phyloP scores from a whole-genome alignment of 257 asterid genomes.

The Leonotis leonurus region DNA sequence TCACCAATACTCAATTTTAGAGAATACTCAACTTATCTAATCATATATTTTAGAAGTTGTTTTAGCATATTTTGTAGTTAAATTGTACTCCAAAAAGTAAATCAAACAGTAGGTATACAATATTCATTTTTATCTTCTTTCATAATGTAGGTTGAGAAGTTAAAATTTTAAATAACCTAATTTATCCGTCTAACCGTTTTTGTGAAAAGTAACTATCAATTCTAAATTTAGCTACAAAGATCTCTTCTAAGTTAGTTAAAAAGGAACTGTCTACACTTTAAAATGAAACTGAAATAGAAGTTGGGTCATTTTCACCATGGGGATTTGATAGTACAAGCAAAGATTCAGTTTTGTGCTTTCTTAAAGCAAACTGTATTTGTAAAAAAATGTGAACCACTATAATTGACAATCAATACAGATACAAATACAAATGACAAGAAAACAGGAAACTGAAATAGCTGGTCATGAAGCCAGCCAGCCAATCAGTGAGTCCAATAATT shows the following conservation, averaged over 20 bases:
- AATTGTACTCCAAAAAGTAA: no score
- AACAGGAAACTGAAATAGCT: background rate
- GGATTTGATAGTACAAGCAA: background rate
- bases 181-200: background rate
- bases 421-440: background rate
- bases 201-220: no score
- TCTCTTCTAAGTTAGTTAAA: no score
- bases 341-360: background rate
- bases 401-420: background rate
- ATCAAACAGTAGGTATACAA: no score
- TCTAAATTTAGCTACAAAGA: no score
- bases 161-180: no score
- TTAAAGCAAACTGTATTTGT: conserved; percentile 15
- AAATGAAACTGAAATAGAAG: background rate
- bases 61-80: no score
- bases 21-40: no score
- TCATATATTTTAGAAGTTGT: no score
- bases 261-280: no score
- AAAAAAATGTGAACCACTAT: background rate
- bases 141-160: background rate
- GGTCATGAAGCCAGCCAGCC: conserved; percentile 12
- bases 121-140: no score
- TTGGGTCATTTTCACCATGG: background rate
- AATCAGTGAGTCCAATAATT: conserved; percentile 7
- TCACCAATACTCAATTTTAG: no score